Conservation (phyloP, 108 stramenopile genomes). For the Nitzschia sp. region DNA sequence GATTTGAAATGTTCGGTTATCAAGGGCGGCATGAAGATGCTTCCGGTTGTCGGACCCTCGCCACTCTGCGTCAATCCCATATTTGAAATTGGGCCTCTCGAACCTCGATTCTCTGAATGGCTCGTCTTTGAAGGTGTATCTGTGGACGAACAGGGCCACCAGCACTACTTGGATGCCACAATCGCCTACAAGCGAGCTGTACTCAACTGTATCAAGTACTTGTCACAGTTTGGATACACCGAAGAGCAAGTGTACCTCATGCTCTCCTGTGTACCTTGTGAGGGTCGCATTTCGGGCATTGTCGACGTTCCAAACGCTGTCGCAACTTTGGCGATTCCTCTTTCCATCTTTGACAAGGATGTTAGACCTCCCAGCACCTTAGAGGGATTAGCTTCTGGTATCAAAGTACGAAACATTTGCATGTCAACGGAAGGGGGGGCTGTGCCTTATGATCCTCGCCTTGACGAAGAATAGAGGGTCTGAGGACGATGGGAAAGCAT, state of each 20-base stretch:
- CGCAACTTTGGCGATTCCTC: slow-evolving; percentile 58
- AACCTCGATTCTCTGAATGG: slow-evolving; percentile 68
- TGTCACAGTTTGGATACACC: slow-evolving; percentile 63
- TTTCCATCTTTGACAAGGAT: slow-evolving; percentile 70
- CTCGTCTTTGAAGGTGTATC: slow-evolving; percentile 72
- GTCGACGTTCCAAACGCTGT: slow-evolving; percentile 71
- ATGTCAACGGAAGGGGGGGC: slow-evolving; percentile 63
- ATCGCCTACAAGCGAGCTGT: slow-evolving; percentile 72
- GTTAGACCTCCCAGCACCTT: slow-evolving; percentile 54
- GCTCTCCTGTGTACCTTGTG: slow-evolving; percentile 56
- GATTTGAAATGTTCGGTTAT: slow-evolving; percentile 61
- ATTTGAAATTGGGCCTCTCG: slow-evolving; percentile 72
- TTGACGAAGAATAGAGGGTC: no score
- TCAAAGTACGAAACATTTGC: slow-evolving; percentile 45
- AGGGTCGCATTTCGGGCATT: slow-evolving; percentile 65
- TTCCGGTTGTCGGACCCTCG: slow-evolving; percentile 52
- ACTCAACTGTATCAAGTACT: slow-evolving; percentile 67
- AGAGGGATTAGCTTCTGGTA: slow-evolving; percentile 46
- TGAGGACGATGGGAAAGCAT: no score
- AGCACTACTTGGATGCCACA: slow-evolving; percentile 71
- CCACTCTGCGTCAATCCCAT: slow-evolving; percentile 62
- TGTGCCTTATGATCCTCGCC: slow-evolving; percentile 51
- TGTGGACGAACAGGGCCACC: slow-evolving; percentile 61
- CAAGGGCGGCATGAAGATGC: slow-evolving; percentile 66
- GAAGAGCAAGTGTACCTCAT: slow-evolving; percentile 70